Percentiles rank a stretch among this genome's conserved stretches.
Evolutionary conservation across 106 monocot species (phyloP).

Genomic region (Platanthera zijinensis): DNA sequence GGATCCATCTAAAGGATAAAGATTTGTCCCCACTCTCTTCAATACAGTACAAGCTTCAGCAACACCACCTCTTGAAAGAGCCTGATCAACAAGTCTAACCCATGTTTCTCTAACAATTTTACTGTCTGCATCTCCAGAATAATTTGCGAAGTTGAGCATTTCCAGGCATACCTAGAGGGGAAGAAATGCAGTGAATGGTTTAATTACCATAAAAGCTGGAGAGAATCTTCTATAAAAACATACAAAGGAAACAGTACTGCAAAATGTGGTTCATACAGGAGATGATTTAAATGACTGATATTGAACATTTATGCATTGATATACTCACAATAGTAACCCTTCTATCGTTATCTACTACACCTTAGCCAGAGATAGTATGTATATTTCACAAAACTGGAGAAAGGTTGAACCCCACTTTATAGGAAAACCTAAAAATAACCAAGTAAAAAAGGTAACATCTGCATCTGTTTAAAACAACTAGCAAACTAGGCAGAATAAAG

Average conservation of each 20-base stretch:
- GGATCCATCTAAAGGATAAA: constrained; percentile 84
- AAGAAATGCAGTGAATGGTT: not conserved
- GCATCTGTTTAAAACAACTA: not conserved
- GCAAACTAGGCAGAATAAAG: not conserved
- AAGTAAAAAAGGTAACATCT: not conserved
- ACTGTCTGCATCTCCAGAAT: constrained; percentile 90
- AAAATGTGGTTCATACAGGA: not conserved
- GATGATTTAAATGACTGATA: not conserved
- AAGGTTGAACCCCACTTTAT: not conserved
- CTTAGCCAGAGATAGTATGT: not conserved
- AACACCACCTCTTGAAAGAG: constrained; percentile 83
- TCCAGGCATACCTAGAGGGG: constrained; percentile 79
- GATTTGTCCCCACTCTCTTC: constrained; percentile 79
- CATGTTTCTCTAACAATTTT: constrained; percentile 88
- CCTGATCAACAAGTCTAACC: constrained; percentile 90
- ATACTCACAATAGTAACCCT: not conserved
- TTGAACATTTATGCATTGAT: not conserved
- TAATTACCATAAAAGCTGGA: not conserved
- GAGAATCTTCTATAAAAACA: not conserved
- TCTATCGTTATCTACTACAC: not conserved
- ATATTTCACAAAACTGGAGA: not conserved
- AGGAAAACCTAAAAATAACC: not conserved
- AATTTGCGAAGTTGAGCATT: constrained; percentile 95
- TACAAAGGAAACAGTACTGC: not conserved
- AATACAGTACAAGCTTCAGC: constrained; percentile 87